phyloP scores from a whole-genome alignment of 768 basidiomycete species.

The Hysterangium stoloniferum region DNA sequence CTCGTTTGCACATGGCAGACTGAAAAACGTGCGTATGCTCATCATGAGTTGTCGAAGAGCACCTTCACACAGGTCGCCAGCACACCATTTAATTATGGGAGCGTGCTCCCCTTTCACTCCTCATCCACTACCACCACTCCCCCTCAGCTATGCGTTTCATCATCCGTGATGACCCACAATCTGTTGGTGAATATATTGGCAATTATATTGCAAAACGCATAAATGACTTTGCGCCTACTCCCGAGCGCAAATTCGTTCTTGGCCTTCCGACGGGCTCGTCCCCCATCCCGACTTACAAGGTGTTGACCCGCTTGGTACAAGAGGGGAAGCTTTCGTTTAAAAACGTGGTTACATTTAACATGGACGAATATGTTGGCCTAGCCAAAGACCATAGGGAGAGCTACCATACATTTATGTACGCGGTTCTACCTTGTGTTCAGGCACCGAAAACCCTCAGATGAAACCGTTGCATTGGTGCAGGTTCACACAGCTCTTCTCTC shows the following conservation, averaged over 20 bases:
- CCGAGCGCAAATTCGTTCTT: slow-evolving; percentile 74
- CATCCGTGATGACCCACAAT: slow-evolving; percentile 62
- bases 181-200: slow-evolving; percentile 74
- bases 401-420: slow-evolving; percentile 86
- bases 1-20: too few relatives aligned
- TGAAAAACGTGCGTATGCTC: too few relatives aligned
- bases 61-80: too few relatives aligned
- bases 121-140: too few relatives aligned
- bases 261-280: slow-evolving; percentile 86
- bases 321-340: slow-evolving; percentile 75
- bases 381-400: slow-evolving; percentile 77
- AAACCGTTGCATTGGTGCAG: not conserved
- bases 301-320: slow-evolving; percentile 71
- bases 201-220: slow-evolving; percentile 77
- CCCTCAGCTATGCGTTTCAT: slow-evolving; percentile 72
- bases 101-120: too few relatives aligned
- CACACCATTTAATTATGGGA: too few relatives aligned
- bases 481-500: slow-evolving; percentile 84
- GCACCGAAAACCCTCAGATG: not conserved
- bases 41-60: too few relatives aligned
- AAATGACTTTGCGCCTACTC: slow-evolving; percentile 69
- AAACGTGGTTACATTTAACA: slow-evolving; percentile 84
- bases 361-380: slow-evolving; percentile 90
- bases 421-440: not conserved
- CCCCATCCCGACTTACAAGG: slow-evolving; percentile 83